Evolutionary conservation across 2,329 filamentous ascomycete genomes (phyloP).

Genomic region (Nigrospora sphaerica): DNA sequence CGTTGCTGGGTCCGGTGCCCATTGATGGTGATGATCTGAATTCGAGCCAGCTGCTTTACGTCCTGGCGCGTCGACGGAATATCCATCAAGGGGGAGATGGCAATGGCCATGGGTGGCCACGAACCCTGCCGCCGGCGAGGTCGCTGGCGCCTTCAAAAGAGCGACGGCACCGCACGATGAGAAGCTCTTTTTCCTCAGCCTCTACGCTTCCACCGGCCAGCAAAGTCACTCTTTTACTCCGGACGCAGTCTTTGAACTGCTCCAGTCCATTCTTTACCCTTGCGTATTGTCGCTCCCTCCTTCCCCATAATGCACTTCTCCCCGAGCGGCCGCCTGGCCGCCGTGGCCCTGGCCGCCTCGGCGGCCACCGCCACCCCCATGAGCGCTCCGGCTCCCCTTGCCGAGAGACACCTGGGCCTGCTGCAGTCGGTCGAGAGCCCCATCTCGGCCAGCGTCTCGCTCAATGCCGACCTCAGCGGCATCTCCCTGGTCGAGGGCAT

Average conservation of each 20-base stretch:
- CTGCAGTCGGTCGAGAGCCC: conserved; percentile 5
- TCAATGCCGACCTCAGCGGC: conserved; percentile 17
- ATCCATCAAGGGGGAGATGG: no score
- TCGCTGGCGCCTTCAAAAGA: no score
- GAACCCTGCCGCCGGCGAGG: no score
- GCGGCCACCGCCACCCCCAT: conserved; percentile 15
- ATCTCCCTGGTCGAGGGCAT: conserved; percentile 15
- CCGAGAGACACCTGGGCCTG: neutral
- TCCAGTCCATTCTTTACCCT: conserved; percentile 24
- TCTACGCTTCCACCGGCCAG: conserved; percentile 9
- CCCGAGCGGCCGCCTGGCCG: conserved; percentile 19
- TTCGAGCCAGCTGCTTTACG: no score
- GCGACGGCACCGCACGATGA: no score
- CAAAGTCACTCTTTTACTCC: conserved; percentile 15
- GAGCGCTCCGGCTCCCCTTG: conserved; percentile 3
- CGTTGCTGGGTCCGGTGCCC: no score
- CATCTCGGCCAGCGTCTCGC: conserved; percentile 13
- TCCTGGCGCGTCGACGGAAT: no score
- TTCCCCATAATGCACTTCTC: conserved; percentile 18
- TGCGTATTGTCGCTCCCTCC: conserved; percentile 9
- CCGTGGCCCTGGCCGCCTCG: conserved; percentile 21
- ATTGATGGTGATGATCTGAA: no score
- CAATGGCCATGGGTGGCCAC: no score
- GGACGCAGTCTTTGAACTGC: conserved; percentile 12
- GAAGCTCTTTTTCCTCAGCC: neutral